Evolutionary conservation across 352 stramenopile species (phyloP).

Genomic region (Pythium sp.): DNA sequence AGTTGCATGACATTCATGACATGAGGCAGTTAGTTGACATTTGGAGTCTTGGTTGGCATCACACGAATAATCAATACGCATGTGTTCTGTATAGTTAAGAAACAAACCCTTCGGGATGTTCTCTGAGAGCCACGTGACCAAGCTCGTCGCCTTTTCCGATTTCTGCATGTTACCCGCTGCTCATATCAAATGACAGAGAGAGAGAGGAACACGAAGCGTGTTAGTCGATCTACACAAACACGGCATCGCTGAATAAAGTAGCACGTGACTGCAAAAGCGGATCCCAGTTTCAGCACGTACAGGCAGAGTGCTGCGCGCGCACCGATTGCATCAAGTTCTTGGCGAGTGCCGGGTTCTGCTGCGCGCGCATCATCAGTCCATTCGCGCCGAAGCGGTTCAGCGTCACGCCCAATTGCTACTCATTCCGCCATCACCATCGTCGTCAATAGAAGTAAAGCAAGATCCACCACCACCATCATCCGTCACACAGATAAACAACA

Average conservation of each 20-base stretch:
- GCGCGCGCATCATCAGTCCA: constrained; percentile 27
- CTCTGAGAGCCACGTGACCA: constrained; percentile 74
- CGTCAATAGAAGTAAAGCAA: background rate
- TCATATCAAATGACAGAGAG: background rate
- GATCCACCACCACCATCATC: background rate
- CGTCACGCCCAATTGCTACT: constrained; percentile 64
- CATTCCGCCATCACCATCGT: background rate
- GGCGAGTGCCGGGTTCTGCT: constrained; percentile 31
- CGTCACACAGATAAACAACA: background rate
- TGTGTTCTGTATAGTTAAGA: background rate
- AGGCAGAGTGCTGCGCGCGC: constrained; percentile 51
- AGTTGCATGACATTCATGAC: background rate
- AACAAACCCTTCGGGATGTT: constrained; percentile 65
- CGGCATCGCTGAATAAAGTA: background rate
- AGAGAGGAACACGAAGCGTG: background rate
- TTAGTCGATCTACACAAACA: background rate
- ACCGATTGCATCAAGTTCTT: constrained; percentile 54
- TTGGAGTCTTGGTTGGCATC: background rate
- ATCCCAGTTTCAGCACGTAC: constrained; percentile 29
- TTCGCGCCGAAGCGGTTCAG: constrained; percentile 52
- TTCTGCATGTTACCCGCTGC: constrained; percentile 45
- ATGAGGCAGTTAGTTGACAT: background rate
- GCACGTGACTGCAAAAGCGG: background rate
- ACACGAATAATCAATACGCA: background rate
- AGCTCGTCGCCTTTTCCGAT: constrained; percentile 53